These are phyloP conservation scores for Cylindrotheca closterium DNA, from an alignment of 108 stramenopile species.

Conservation along the genomic window DNA sequence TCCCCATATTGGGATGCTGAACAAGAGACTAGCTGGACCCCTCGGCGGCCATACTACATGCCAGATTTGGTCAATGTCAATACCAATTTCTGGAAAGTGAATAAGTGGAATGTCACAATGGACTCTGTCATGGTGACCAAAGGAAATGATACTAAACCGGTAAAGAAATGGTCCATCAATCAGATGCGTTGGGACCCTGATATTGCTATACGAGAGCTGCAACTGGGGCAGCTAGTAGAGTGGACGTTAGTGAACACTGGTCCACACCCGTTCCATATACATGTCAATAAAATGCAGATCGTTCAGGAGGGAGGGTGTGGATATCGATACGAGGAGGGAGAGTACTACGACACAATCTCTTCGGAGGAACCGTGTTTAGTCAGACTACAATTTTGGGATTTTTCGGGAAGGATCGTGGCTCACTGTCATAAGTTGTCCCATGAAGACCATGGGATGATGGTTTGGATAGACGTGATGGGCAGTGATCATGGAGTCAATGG, in stretches of 20 bases:
- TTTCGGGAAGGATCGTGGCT: conserved; percentile 33
- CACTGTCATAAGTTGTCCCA: conserved; percentile 53
- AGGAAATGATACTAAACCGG: conserved; percentile 5
- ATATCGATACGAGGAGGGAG: conserved; percentile 35
- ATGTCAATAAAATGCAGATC: conserved; percentile 51
- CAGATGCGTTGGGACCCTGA: conserved; percentile 19
- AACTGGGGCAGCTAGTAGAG: conserved; percentile 32
- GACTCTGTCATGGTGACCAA: conserved; percentile 2
- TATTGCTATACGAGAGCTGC: conserved; percentile 16
- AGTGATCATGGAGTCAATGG: conserved; percentile 14
- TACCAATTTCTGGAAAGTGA: not conserved
- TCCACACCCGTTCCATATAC: conserved; percentile 46
- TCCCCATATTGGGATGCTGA: conserved; percentile 15
- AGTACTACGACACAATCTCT: conserved; percentile 47
- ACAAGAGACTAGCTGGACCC: conserved; percentile 7
- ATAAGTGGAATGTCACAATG: conserved; percentile 25
- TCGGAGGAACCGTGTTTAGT: conserved; percentile 30
- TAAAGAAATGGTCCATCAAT: conserved; percentile 22
- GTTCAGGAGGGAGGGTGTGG: conserved; percentile 42
- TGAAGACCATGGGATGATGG: conserved; percentile 46
- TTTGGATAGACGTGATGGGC: conserved; percentile 23
- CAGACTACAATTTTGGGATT: conserved; percentile 30
- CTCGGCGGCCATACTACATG: conserved; percentile 31
- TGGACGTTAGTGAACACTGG: conserved; percentile 23
- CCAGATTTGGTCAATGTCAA: conserved; percentile 11